These are phyloP conservation scores for Talaromyces proteolyticus DNA, from an alignment of 495 filamentous ascomycete species.

Conservation along the genomic window DNA sequence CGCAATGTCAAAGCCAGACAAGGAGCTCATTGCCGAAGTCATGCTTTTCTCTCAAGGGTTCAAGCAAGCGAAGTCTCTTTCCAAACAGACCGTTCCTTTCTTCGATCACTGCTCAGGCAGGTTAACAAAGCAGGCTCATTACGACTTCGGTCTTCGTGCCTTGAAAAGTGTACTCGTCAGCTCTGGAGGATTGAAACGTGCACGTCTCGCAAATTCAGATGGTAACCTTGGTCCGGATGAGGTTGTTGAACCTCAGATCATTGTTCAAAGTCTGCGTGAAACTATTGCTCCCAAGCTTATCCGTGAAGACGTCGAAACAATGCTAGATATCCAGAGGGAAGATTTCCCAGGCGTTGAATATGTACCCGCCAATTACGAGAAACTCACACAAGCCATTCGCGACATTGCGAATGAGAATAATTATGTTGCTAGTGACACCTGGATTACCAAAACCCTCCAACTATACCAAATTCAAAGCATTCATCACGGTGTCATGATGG, in stretches of 20 bases:
- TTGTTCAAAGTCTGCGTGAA: constrained; percentile 96
- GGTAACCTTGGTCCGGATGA: constrained; percentile 61
- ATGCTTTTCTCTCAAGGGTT: constrained; percentile 99
- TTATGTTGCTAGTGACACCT: constrained; percentile 82
- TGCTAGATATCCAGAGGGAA: constrained; percentile 76
- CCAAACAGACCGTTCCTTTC: constrained; percentile 93
- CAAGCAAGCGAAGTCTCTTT: constrained; percentile 86
- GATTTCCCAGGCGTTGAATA: constrained; percentile 93
- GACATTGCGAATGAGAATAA: constrained; percentile 76
- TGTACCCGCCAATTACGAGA: constrained; percentile 75
- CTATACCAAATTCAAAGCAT: constrained; percentile 96
- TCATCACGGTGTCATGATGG: constrained; percentile 99
- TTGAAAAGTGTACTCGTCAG: constrained; percentile 97
- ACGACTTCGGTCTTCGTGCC: constrained; percentile 96
- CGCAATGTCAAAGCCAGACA: constrained; percentile 99
- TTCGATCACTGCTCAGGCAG: constrained; percentile 80
- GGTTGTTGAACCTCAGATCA: constrained; percentile 90
- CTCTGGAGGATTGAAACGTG: constrained; percentile 91
- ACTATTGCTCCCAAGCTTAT: constrained; percentile 98
- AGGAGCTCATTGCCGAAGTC: constrained; percentile 97
- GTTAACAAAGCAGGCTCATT: constrained; percentile 95
- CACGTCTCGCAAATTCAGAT: constrained; percentile 56
- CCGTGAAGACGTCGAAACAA: constrained; percentile 77
- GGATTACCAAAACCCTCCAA: constrained; percentile 95
- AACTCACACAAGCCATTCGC: constrained; percentile 75